A percentile compares a stretch with the other conserved stretches of the same genome.
These are phyloP conservation scores for Carallia brachiata DNA, from an alignment of 345 rosid genomes.

Conservation along the genomic window DNA sequence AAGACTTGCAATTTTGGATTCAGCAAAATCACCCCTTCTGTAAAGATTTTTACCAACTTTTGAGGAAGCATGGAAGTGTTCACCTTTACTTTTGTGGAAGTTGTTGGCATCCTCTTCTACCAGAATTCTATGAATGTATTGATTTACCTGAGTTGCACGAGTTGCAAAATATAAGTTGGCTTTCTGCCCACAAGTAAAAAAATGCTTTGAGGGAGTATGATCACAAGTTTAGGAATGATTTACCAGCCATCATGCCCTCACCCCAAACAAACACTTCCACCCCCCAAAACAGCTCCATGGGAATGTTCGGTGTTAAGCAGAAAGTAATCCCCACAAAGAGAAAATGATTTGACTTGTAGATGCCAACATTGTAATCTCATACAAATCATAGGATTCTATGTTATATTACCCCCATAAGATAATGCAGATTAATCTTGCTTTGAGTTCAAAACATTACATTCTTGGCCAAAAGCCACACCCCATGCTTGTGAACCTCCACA, in stretches of 20 bases:
- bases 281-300: background rate
- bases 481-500: slow-evolving; percentile 80
- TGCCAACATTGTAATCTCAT: too few species aligned
- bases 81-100: slow-evolving; percentile 32
- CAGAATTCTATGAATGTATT: slow-evolving; percentile 67
- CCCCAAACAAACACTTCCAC: background rate
- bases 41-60: slow-evolving; percentile 75
- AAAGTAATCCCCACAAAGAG: background rate
- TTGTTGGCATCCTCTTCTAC: slow-evolving; percentile 76
- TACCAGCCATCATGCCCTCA: too few species aligned
- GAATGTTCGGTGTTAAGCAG: slow-evolving; percentile 9
- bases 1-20: slow-evolving; percentile 52
- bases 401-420: slow-evolving; percentile 7
- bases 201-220: background rate
- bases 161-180: slow-evolving; percentile 16
- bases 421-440: slow-evolving; percentile 23
- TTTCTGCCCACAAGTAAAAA: slow-evolving; percentile 3
- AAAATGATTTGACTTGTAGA: too few species aligned
- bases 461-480: slow-evolving; percentile 83
- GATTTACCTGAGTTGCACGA: slow-evolving; percentile 62
- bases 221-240: background rate
- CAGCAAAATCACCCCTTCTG: slow-evolving; percentile 71
- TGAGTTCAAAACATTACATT: slow-evolving; percentile 54
- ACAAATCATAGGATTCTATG: too few species aligned
- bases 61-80: slow-evolving; percentile 57